phyloP scores from a whole-genome alignment of 1,139 yeast genomes.

The Ashbya aceris region DNA sequence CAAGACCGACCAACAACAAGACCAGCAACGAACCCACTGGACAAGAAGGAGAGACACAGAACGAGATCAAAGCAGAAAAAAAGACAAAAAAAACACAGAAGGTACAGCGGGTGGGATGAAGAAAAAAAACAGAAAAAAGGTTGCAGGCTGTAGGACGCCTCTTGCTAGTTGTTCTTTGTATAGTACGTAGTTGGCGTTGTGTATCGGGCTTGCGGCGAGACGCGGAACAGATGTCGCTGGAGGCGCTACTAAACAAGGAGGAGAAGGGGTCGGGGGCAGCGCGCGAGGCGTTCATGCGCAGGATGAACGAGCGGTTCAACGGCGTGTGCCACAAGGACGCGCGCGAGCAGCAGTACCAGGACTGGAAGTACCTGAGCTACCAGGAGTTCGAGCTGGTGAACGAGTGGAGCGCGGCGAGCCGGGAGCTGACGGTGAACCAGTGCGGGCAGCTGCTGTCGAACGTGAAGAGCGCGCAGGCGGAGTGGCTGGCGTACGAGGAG shows the following conservation, averaged over 20 bases:
- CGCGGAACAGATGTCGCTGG: conserved; percentile 18
- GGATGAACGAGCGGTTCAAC: conserved; percentile 18
- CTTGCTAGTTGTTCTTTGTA: not conserved
- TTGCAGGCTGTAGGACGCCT: not conserved
- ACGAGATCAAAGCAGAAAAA: conserved; percentile 2
- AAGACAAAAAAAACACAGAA: conserved; percentile 2
- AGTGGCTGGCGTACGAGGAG: conserved; percentile 17
- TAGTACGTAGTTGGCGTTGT: not conserved
- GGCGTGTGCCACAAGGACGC: conserved; percentile 19
- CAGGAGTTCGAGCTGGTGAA: conserved; percentile 30
- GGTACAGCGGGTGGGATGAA: conserved; percentile 1
- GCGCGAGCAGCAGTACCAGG: conserved; percentile 24
- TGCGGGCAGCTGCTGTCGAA: conserved; percentile 15
- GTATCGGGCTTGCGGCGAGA: not conserved
- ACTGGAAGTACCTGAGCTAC: conserved; percentile 28
- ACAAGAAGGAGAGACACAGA: conserved; percentile 1
- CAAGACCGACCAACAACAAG: not conserved
- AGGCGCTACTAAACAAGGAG: conserved; percentile 22
- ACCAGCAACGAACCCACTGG: conserved; percentile 3
- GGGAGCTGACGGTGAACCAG: conserved; percentile 19
- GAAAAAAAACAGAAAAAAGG: conserved; percentile 1
- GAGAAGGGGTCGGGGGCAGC: conserved; percentile 2
- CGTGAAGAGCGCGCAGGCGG: conserved; percentile 14
- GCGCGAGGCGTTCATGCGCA: conserved; percentile 11
- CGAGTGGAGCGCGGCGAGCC: conserved; percentile 27